phyloP scores from a whole-genome alignment of 495 filamentous ascomycete species.

The Bathelium albidoporum region DNA sequence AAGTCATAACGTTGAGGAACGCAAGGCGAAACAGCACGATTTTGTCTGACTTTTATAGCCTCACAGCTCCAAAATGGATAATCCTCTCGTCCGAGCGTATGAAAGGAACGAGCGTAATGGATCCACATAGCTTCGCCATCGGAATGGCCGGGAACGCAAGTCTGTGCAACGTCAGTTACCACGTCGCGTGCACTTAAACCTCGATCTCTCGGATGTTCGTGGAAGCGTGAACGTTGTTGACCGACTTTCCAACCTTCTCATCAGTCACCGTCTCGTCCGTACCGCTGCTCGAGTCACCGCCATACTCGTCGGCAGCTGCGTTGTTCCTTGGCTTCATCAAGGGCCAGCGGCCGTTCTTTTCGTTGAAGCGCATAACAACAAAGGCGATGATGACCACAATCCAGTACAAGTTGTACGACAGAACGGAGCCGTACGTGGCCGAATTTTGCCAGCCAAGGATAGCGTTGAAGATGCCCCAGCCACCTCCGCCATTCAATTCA shows the following conservation, averaged over 20 bases:
- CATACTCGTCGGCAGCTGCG: background rate
- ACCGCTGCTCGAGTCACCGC: background rate
- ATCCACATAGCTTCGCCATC: background rate
- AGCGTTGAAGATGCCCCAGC: conserved; percentile 88
- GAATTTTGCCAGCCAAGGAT: conserved; percentile 80
- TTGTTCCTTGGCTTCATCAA: conserved; percentile 35
- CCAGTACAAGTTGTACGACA: conserved; percentile 88
- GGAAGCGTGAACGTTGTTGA: background rate
- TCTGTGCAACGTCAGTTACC: background rate
- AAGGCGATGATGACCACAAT: conserved; percentile 54
- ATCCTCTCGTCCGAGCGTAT: background rate
- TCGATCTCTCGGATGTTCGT: background rate
- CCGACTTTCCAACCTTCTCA: background rate
- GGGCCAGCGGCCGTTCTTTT: conserved; percentile 58
- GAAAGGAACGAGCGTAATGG: background rate
- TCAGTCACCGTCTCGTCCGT: background rate
- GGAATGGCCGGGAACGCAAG: background rate
- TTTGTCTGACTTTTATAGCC: background rate
- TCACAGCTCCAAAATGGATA: background rate
- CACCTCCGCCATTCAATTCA: conserved; percentile 56
- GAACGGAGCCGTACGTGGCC: conserved; percentile 71
- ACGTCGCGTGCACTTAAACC: background rate
- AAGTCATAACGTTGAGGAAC: background rate
- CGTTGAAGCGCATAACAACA: conserved; percentile 52
- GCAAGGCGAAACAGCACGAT: background rate